Percentiles rank a stretch among this genome's conserved stretches.
phyloP scores from a whole-genome alignment of 139 green algal genomes.

The Micractinium conductrix region DNA sequence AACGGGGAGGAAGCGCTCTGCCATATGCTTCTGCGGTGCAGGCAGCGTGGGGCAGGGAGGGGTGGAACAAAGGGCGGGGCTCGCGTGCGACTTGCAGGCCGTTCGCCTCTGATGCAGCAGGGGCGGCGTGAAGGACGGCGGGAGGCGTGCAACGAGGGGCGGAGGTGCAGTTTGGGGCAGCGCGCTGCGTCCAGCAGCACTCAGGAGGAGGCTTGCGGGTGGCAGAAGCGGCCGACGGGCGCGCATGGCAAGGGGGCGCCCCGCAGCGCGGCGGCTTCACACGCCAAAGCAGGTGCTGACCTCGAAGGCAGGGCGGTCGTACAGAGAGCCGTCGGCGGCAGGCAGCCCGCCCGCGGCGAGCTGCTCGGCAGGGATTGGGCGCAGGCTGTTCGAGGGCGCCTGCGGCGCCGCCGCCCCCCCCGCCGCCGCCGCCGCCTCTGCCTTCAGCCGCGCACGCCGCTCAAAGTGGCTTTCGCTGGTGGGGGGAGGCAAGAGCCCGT shows the following conservation, averaged over 20 bases:
- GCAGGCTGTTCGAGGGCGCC: not conserved
- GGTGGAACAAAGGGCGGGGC: not conserved
- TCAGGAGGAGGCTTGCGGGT: not conserved
- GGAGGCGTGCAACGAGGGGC: not conserved
- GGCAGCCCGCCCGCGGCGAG: conserved; percentile 38
- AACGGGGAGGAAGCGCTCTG: conserved; percentile 56
- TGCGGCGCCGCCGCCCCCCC: not conserved
- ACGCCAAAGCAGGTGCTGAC: not conserved
- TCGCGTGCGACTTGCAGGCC: not conserved
- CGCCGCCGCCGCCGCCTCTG: conserved; percentile 2
- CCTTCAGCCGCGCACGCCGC: conserved; percentile 20
- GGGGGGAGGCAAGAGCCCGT: conserved; percentile 39
- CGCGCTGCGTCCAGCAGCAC: too few species aligned
- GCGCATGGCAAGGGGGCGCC: too few species aligned
- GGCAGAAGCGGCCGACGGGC: not conserved
- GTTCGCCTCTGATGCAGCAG: not conserved
- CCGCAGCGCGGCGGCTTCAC: not conserved
- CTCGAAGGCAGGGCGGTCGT: conserved; percentile 34
- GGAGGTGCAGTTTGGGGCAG: too few species aligned
- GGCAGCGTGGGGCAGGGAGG: too few species aligned
- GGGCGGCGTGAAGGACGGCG: not conserved
- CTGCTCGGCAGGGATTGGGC: conserved; percentile 24
- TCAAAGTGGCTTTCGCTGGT: conserved; percentile 39
- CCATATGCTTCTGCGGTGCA: conserved; percentile 19
- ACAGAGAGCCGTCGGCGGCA: conserved; percentile 26